Base-by-base conservation (phyloP, 495 filamentous ascomycete genomes). In the Talaromyces nanjingensis region DNA sequence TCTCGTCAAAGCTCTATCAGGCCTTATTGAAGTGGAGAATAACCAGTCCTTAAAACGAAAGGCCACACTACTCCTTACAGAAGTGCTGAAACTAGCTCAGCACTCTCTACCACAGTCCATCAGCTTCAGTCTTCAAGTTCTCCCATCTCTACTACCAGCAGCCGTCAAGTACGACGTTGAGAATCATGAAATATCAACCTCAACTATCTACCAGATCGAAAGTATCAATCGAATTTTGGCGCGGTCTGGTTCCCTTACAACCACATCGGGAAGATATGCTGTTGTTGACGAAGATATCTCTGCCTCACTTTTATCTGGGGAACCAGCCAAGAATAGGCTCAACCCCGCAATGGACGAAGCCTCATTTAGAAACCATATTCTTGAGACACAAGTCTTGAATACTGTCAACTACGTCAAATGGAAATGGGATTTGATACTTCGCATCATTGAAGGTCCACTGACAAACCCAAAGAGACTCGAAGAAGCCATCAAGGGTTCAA, bases 201-300 rank as follows among this genome's bases (percentile, higher is more conserved):
- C 89, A 2, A 92, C 92, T 5, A 90, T 98, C 39, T 98, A 97
- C 71, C 94, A 98, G 70, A 93, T 98, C 6, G 96, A 96, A 74
- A 97, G 94, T 69, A 91, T 98, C 63, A 98, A 93, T 74, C 86
- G 91, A 65, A 98, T 93, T 1, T 77, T 98, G 9, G 91, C 96
- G 71, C 86, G 96, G 58, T 96, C 92, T 31, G 81, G 75, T 47
- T 73, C 69, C 20, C 67, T 74, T 42, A 66, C 77, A 16, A 80
- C 73, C 63, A 69, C 71, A n/a, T 68, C 73, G 12, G 74, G 75
- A 22, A 69, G 76, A 60, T 77, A 81, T 57, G 74, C 74, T 42
- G 60, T 62, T 6, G 70, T 79, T 57, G 82, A 85, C 63, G 75
- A 78, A 24, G 79, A 81, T 60, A 68, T 77, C 29, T 79, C 77